Evolutionary conservation across 805 yeast genomes (phyloP).

Genomic region (Metschnikowia rubicola): DNA sequence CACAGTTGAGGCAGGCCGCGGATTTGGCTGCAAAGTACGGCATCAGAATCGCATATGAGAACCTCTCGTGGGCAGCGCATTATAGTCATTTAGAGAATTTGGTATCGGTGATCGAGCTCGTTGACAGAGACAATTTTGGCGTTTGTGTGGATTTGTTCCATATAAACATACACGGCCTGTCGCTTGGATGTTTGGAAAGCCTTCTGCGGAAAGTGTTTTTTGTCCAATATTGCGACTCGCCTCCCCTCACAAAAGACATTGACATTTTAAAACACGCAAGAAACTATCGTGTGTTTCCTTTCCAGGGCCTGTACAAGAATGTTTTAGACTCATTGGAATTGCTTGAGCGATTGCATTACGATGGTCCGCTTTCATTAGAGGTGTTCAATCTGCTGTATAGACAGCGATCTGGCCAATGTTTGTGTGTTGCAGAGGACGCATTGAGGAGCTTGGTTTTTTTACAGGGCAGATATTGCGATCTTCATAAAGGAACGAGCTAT

Average conservation of each 20-base stretch:
- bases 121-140: constrained; percentile 24
- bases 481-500: neutral
- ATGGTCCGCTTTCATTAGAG: constrained; percentile 16
- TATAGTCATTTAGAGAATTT: constrained; percentile 15
- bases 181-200: neutral
- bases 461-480: constrained; percentile 3
- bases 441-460: constrained; percentile 13
- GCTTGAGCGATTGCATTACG: constrained; percentile 7
- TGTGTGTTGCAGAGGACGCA: constrained; percentile 14
- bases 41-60: constrained; percentile 26
- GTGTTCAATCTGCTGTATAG: constrained; percentile 15
- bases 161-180: constrained; percentile 9
- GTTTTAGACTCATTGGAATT: neutral
- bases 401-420: constrained; percentile 3
- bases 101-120: constrained; percentile 18
- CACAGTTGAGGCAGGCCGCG: constrained; percentile 14
- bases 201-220: constrained; percentile 20
- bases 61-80: constrained; percentile 25
- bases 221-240: constrained; percentile 26
- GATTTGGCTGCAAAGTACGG: constrained; percentile 12
- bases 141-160: constrained; percentile 28
- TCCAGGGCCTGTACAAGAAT: constrained; percentile 8
- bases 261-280: constrained; percentile 9
- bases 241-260: constrained; percentile 6
- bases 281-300: neutral